A percentile compares a stretch with the other conserved stretches of the same genome.
These are phyloP conservation scores for Colletotrichum endophyticum DNA, from an alignment of 2,329 filamentous ascomycete genomes.

Conservation along the genomic window DNA sequence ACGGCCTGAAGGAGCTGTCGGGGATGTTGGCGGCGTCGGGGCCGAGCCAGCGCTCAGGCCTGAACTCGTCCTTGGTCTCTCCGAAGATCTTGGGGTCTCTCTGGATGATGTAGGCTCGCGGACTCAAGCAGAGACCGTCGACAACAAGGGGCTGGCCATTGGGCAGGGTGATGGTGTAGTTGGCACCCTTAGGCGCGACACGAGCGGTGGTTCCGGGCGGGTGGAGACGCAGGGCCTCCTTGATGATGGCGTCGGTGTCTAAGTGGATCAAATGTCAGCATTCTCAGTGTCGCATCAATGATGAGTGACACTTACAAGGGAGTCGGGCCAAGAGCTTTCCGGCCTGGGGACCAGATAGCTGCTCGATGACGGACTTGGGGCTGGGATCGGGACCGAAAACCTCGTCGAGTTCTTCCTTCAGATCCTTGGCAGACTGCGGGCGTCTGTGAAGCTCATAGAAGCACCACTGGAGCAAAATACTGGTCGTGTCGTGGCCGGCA, in stretches of 20 bases:
- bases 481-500: conserved; percentile 45
- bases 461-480: conserved; percentile 37
- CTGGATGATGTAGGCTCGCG: conserved; percentile 36
- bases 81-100: conserved; percentile 36
- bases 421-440: conserved; percentile 27
- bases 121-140: conserved; percentile 38
- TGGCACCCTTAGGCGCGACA: conserved; percentile 15
- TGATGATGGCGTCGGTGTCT: conserved; percentile 38
- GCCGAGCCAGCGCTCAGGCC: conserved; percentile 43
- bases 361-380: conserved; percentile 26
- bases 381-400: conserved; percentile 33
- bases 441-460: conserved; percentile 39
- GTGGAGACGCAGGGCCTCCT: conserved; percentile 38
- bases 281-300: no score
- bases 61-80: conserved; percentile 35
- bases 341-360: conserved; percentile 28
- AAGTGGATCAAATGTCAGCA: not conserved
- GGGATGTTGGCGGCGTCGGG: conserved; percentile 5
- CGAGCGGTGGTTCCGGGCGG: conserved; percentile 36
- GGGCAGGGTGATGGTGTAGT: conserved; percentile 28
- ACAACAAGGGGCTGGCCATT: conserved; percentile 30
- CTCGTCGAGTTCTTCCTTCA: conserved; percentile 38
- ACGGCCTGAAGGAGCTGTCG: conserved; percentile 5
- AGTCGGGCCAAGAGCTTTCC: conserved; percentile 34
- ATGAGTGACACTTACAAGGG: conserved; percentile 21